These are phyloP conservation scores for Petunia secreta DNA, from an alignment of 257 asterid species.

Conservation along the genomic window DNA sequence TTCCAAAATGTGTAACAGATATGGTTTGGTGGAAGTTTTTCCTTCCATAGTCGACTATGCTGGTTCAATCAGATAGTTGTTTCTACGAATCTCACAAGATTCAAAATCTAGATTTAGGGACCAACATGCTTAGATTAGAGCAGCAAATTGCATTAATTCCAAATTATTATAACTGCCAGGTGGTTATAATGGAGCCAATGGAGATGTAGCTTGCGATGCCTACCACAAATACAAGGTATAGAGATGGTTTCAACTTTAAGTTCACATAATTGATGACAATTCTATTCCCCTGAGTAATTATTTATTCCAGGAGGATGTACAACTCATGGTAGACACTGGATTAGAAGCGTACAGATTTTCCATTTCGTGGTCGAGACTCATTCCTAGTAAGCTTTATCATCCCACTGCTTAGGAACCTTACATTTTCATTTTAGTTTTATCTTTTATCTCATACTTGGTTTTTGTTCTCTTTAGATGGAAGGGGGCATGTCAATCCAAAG, in stretches of 20 bases:
- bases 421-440: background rate
- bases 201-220: constrained; percentile 35
- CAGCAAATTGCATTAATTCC: no score
- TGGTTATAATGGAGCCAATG: constrained; percentile 9
- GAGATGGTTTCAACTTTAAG: background rate
- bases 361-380: constrained; percentile 39
- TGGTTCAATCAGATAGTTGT: no score
- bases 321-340: background rate
- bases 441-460: background rate
- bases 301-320: constrained; percentile 36
- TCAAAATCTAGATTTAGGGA: no score
- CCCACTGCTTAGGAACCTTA: background rate
- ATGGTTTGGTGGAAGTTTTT: no score
- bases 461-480: constrained; percentile 29
- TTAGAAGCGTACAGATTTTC: constrained; percentile 5
- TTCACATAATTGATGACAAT: background rate
- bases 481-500: constrained; percentile 30
- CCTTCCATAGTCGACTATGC: no score
- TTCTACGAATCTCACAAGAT: no score
- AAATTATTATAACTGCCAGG: background rate
- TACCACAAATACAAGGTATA: constrained; percentile 39
- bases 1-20: no score
- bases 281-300: background rate
- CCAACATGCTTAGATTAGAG: no score
- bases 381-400: constrained; percentile 30